Evolutionary conservation across 73 alveolate species (phyloP).

Genomic region (Tetrahymena thermophila): DNA sequence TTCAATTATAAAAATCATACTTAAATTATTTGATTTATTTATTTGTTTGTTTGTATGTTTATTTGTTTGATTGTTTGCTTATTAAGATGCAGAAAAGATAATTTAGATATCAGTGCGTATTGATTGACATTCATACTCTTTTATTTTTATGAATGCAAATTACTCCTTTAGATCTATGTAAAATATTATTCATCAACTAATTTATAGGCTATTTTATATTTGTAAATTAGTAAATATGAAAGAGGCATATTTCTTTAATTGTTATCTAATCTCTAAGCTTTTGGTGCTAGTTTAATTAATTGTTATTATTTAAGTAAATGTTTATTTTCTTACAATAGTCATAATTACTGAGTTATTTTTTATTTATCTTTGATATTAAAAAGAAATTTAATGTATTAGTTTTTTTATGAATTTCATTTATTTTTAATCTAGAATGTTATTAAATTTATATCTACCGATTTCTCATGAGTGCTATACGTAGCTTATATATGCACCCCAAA

Average conservation of each 20-base stretch:
- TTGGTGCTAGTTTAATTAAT: background rate
- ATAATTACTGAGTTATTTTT: background rate
- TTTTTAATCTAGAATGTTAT: background rate
- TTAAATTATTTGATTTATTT: too few species aligned
- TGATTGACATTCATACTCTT: background rate
- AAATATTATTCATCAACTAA: background rate
- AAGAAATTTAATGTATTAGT: background rate
- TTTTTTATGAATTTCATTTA: background rate
- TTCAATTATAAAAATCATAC: too few species aligned
- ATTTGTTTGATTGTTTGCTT: too few species aligned
- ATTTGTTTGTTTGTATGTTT: too few species aligned
- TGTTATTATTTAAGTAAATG: background rate
- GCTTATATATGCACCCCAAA: background rate
- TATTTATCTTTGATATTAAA: background rate
- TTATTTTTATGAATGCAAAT: background rate
- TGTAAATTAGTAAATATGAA: background rate
- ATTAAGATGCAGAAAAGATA: background rate
- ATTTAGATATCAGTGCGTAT: background rate
- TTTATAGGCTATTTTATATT: background rate
- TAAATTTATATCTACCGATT: background rate
- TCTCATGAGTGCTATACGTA: background rate
- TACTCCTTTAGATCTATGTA: background rate
- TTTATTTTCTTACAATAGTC: background rate
- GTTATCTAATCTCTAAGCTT: background rate
- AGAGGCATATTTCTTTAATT: background rate